A percentile compares a stretch with the other conserved stretches of the same genome.
Conservation (phyloP, 768 basidiomycete genomes). For the Scleroderma citrinum region DNA sequence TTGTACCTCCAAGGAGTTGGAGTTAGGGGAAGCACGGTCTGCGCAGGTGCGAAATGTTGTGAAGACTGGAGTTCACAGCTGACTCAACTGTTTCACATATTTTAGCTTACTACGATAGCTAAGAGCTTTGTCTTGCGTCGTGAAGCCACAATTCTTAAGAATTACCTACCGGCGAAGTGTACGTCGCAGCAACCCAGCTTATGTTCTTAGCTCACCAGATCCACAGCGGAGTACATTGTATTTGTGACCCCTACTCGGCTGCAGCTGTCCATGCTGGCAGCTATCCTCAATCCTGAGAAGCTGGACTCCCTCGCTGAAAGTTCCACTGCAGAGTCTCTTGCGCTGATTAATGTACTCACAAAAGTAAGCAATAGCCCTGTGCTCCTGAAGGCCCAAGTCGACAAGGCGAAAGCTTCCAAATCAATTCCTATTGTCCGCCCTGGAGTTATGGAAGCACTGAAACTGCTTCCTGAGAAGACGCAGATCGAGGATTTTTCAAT, state of each 20-base stretch:
- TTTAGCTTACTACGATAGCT: conserved; percentile 64
- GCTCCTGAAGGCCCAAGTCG: conserved; percentile 72
- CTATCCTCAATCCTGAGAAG: conserved; percentile 66
- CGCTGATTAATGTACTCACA: conserved; percentile 71
- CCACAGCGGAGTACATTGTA: conserved; percentile 93
- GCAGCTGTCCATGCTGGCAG: conserved; percentile 73
- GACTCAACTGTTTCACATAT: neutral
- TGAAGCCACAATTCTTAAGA: conserved; percentile 74
- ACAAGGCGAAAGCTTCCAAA: conserved; percentile 47
- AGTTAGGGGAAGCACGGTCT: conserved; percentile 71
- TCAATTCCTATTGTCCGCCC: conserved; percentile 38
- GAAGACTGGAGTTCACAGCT: neutral
- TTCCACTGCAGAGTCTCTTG: conserved; percentile 71
- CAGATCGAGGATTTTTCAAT: conserved; percentile 66
- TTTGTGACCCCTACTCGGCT: conserved; percentile 85
- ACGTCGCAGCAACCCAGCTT: conserved; percentile 19
- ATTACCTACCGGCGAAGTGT: conserved; percentile 92
- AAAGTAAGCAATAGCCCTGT: conserved; percentile 94
- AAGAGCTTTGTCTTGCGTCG: conserved; percentile 88
- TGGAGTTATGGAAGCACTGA: conserved; percentile 54
- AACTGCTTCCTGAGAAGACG: conserved; percentile 53
- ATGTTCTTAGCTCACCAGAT: conserved; percentile 1
- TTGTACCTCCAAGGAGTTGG: conserved; percentile 63
- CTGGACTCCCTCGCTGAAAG: conserved; percentile 64
- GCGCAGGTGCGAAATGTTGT: conserved; percentile 49